Base-by-base conservation (phyloP, 768 basidiomycete genomes). In the Mycena chlorophos region DNA sequence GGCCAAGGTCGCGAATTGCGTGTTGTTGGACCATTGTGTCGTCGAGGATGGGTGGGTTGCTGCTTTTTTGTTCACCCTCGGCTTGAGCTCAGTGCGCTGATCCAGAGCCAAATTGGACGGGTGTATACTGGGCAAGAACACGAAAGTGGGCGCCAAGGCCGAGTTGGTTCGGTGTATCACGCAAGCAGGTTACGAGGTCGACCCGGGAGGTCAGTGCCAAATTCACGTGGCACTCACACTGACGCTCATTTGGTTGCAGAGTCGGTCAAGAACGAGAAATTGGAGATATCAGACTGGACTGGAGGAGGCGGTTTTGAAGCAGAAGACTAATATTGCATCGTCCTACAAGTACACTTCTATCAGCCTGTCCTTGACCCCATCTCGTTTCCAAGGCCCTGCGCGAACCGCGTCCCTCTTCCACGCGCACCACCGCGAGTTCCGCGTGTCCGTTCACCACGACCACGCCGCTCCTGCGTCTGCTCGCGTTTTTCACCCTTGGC, bases 11-110 rank as follows among this genome's bases (percentile, higher is more conserved):
- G 78, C 77, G 2, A 89, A 90, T 12, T 94, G 89, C 61, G 81
- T 96, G 5, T 68, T 98, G 22, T 78, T 94, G 60, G 95, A 97
- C 66, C 94, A 96, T 64, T 95, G 94, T 63, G 80, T 90, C 3
- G 74, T 98, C 13, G 89, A 82, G 39, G 93, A 96, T 55, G 92
- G 93, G 94, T 93, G 59, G 65, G 84, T 66, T 5, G 51, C 5
- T 17, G 4, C 19, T 17, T 39, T 51, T 4, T 31, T 49, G 20
- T 6, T 27, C 22, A n/a, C 26, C 40, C 27, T 23, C 45, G 5
- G 39, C 28, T 54, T 43, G 55, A 61, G 3, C 19, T 37, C 42
- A 31, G 42, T 31, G n/a, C n/a, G n/a, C n/a, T n/a, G n/a, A n/a
- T n/a, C n/a, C 58, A 91, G 90, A 2, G 88, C 82, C 3, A 91